Base-by-base conservation (phyloP, 257 asterid species). In the Ocimum tenuiflorum region DNA sequence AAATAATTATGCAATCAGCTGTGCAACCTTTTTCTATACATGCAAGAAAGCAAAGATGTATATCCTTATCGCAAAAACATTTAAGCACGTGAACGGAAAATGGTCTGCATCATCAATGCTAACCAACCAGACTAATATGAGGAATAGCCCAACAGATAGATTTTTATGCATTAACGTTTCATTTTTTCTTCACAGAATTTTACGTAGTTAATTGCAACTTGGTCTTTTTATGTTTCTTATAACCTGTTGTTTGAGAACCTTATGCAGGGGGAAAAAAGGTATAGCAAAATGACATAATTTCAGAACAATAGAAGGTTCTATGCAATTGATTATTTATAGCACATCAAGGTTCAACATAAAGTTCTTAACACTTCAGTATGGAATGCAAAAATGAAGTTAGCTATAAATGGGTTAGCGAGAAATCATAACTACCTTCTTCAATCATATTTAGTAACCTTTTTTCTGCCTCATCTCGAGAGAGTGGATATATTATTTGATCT, bases 401-500 rank as follows among this genome's bases (percentile, higher is more conserved):
- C 31, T 31, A 52, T 68, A 60, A 42, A 27, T n/a, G n/a, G n/a
- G n/a, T n/a, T 17, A 50, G 61, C 24, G 52, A 74, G 49, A 20
- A 47, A 48, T 17, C 43, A 20, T 9, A 52, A 13, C 53, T 68
- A 90, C 95, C 96, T 82, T 83, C 79, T 56, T 11, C 58, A 65
- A 51, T 14, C 74, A 71, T 77, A 57, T 67, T 56, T 51, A 66
- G 62, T 65, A 80, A 81, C 78, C 78, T 83, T 71, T 71, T 85
- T 86, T 85, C 84, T 22, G 99, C 99, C 77, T 86, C 97, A 42
- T 85, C 86, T 55, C 54, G 59, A 46, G 99, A 90, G 56, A 88
- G 91, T 38, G 99, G 99, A 75, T 94, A 94, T 71, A 90, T 90
- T 62, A 94, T 88, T 78, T 94, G 99, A 85, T 94, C 99, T 79